A percentile compares a stretch with the other conserved stretches of the same genome.
These are phyloP conservation scores for Volvox reticuliferus DNA, from an alignment of 139 green algal genomes.

Conservation along the genomic window DNA sequence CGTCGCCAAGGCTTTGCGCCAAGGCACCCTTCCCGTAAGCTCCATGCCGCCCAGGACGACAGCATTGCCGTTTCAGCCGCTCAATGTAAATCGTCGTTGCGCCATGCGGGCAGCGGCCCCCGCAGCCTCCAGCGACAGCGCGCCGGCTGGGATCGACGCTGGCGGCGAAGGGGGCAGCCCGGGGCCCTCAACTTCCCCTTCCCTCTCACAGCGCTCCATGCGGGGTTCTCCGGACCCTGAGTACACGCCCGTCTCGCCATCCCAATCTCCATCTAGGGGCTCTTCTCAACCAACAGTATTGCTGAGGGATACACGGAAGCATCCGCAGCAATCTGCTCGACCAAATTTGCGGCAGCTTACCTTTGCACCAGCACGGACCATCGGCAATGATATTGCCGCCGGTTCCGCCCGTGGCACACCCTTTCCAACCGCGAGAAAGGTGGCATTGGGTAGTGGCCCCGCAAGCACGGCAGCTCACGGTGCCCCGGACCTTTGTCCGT, in stretches of 20 bases:
- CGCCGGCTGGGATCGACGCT: background rate
- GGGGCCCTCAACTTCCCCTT: background rate
- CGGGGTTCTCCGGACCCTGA: constrained; percentile 1
- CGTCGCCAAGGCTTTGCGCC: constrained; percentile 3
- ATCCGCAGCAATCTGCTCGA: background rate
- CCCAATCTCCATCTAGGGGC: background rate
- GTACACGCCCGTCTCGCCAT: background rate
- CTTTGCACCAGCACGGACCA: background rate
- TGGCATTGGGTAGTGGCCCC: background rate
- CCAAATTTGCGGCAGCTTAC: constrained; percentile 8
- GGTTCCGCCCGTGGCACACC: too few species aligned
- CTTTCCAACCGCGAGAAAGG: background rate
- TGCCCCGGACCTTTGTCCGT: too few species aligned
- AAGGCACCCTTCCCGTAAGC: background rate
- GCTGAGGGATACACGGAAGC: background rate
- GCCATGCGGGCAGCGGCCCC: too few species aligned
- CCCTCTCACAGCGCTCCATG: constrained; percentile 18
- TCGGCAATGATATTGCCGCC: background rate
- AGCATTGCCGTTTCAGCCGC: constrained; percentile 13
- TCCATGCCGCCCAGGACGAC: background rate
- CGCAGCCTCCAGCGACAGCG: background rate
- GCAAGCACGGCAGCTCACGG: background rate
- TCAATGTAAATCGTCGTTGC: background rate
- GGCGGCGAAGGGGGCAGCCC: background rate
- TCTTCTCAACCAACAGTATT: background rate